Evolutionary conservation across 179 eudicot species (phyloP).

Genomic region (Silene noctiflora): DNA sequence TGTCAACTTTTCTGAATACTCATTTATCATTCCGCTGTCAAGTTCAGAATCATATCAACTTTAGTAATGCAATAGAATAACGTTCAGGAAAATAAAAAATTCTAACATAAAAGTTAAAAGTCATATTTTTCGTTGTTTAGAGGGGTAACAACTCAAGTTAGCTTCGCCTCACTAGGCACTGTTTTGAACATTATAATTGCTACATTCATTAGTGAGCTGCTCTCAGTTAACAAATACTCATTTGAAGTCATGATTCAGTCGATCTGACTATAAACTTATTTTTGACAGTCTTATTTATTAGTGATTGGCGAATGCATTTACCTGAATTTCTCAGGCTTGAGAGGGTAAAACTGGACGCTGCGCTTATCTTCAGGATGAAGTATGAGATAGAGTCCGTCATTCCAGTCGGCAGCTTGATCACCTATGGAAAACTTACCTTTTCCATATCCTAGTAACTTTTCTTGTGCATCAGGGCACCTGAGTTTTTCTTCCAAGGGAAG

Average conservation of each 20-base stretch:
- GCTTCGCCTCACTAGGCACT: too few relatives aligned
- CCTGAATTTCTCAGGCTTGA: constrained; percentile 22
- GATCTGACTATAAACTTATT: too few relatives aligned
- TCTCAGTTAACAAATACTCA: too few relatives aligned
- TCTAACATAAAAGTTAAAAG: too few relatives aligned
- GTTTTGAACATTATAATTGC: too few relatives aligned
- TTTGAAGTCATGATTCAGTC: too few relatives aligned
- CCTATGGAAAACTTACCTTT: constrained; percentile 3
- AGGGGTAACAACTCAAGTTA: too few relatives aligned
- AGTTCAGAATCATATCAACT: background rate
- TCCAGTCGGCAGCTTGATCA: constrained; percentile 25
- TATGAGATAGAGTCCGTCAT: constrained; percentile 29
- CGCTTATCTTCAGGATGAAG: constrained; percentile 19
- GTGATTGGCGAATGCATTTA: background rate
- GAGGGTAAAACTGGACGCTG: constrained; percentile 27
- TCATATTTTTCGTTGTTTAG: too few relatives aligned
- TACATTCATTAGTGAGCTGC: too few relatives aligned
- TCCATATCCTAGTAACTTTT: constrained; percentile 28
- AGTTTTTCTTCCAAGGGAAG: constrained; percentile 31
- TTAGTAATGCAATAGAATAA: too few relatives aligned
- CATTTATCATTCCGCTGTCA: constrained; percentile 18
- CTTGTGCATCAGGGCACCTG: constrained; percentile 17
- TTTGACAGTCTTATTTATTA: too few relatives aligned
- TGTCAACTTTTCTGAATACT: constrained; percentile 17
- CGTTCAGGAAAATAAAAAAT: too few relatives aligned